A percentile compares a stretch with the other conserved stretches of the same genome.
These are phyloP conservation scores for Tuctoria greenei DNA, from an alignment of 176 grass and related monocot genomes.

Conservation along the genomic window DNA sequence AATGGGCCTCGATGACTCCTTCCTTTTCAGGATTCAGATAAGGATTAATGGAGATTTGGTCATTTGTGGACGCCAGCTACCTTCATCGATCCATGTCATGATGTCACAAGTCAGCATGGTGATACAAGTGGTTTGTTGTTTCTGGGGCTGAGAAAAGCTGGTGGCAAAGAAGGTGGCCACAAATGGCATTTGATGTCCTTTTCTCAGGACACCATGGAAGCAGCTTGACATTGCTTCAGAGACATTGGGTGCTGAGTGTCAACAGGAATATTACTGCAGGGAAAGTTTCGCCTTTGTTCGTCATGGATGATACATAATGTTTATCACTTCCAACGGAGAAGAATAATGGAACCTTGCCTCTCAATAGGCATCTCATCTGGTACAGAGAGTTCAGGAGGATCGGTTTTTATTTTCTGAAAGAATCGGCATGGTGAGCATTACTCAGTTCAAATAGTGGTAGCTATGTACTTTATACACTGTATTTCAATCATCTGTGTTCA, in stretches of 20 bases:
- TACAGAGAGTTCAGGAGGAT: not conserved
- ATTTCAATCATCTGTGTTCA: not conserved
- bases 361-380: not conserved
- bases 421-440: not conserved
- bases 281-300: not conserved
- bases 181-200: slow-evolving; percentile 15
- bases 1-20: not conserved
- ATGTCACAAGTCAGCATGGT: slow-evolving; percentile 23
- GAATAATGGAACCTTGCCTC: not conserved
- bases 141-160: not conserved
- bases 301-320: not conserved
- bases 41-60: slow-evolving; percentile 27
- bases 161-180: not conserved
- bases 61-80: slow-evolving; percentile 39
- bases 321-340: slow-evolving; percentile 21
- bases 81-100: slow-evolving; percentile 22
- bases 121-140: slow-evolving; percentile 23
- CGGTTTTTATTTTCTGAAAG: not conserved
- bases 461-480: not conserved
- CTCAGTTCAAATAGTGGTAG: not conserved
- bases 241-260: slow-evolving; percentile 21
- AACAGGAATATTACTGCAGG: not conserved
- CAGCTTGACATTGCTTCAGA: slow-evolving; percentile 29
- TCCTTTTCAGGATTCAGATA: slow-evolving; percentile 32
- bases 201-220: slow-evolving; percentile 13